Evolutionary conservation across 352 stramenopile species (phyloP), one percentile per base, ranked within the genome.

Genomic region (Pythium scleroteichum): DNA sequence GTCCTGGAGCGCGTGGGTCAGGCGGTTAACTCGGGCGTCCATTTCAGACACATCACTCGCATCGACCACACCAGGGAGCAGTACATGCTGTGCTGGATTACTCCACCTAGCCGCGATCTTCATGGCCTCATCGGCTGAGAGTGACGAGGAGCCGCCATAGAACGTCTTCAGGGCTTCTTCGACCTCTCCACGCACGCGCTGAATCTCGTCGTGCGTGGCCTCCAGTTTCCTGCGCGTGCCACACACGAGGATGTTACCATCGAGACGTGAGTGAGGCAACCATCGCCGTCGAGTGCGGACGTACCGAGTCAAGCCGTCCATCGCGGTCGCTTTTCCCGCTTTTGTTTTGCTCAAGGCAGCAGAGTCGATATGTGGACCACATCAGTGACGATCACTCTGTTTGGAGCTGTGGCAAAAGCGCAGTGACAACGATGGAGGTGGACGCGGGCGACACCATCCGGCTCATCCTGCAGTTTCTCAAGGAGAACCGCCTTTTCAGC

Each of bases 391-490:
- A 55, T 44, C 32, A 44, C n/a, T 55, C 32, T 45, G 27, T 19
- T 3, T 51, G 10, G 3, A 29, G 16, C 27, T 39, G 20, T 22
- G 32, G 24, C 16, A 35, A 44, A 53, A 27, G 32, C 55, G 46
- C 3, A 27, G 62, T 62, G 33, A 23, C 48, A 40, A 44, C 71
- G 16, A 50, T 89, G 32, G 78, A 91, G 48, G 76, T 91, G 45
- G 75, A 86, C 50, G 74, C 79, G 16, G 70, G 78, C 59, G 91
- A 97, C 57, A 83, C 90, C 47, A 77, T 97, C 53, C 85, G 89
- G 23, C 73, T 98, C 24, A 91, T 98, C 53, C 82, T 97, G 62
- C 89, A 97, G 75, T 98, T 96, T 55, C 79, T 97, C 35, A 82
- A 92, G 53, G 93, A 98, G 72, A 94, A 97, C 66, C 78, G 84